Evolutionary conservation across 352 stramenopile genomes (phyloP), one percentile per base, ranked within the genome.

Genomic region (Globisporangium iwayamae): DNA sequence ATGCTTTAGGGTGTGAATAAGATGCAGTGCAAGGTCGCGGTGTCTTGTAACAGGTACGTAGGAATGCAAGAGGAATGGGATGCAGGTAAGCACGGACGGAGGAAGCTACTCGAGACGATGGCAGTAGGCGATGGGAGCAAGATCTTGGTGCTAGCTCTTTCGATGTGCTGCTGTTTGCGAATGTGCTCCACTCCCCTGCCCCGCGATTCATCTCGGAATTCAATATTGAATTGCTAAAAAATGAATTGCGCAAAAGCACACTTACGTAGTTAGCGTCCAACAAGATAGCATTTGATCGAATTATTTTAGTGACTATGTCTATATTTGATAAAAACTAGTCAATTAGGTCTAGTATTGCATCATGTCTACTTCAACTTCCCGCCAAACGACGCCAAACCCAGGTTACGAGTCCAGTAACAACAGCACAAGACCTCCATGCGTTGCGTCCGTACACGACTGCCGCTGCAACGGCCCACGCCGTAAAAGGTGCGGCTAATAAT

Each of bases 141-240:
- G 51, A 56, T 56, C 51, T 56, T 56, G 51, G 14, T 56, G 25
- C 50, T 56, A 3, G 28, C n/a, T 30, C 50, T 56, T 41, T 56
- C 51, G n/a, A 43, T 34, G n/a, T 43, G 34, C 3, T 41, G 32
- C 30, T 56, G 50, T 28, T 6, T 39, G 25, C 25, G 38, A 20
- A 20, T 56, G 30, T 28, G 28, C 28, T 43, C 51, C 28, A 56
- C 51, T 34, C 28, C 51, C 30, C 51, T 9, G 25, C 50, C 28
- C 14, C 16, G 14, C 50, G 28, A 56, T 56, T 56, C 50, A 56
- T 16, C n/a, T 46, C 28, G 14, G 1, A 16, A 56, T 56, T 32
- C 32, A 56, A 39, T 56, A 8, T 16, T 30, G 32, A 38, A 41
- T 16, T 4, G 9, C 13, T 41, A 10, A 16, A 41, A 14, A 39